Evolutionary conservation across 139 green algal genomes (phyloP).

Genomic region (Chlorella sp.): DNA sequence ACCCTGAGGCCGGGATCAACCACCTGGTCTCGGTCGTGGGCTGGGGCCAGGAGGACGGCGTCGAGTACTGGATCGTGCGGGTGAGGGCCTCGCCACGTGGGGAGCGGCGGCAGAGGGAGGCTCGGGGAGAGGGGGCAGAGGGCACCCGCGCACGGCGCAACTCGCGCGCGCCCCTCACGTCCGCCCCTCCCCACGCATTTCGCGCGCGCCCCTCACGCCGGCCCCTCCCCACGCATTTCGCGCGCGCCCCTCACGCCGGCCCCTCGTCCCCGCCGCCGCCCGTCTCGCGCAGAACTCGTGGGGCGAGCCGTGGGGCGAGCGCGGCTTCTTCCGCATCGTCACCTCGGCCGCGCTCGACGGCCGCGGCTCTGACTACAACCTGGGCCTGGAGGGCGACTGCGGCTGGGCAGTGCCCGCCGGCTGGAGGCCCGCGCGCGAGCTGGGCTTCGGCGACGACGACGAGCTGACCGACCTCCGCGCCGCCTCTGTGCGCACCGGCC

Average conservation of each 20-base stretch:
- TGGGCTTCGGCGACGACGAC: conserved; percentile 6
- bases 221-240: no score
- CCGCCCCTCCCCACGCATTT: no score
- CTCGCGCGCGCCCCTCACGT: no score
- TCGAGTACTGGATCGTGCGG: conserved; percentile 67
- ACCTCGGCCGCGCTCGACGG: conserved; percentile 60
- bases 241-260: no score
- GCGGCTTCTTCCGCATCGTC: conserved; percentile 73
- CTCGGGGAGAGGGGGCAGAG: not conserved
- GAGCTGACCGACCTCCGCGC: not conserved
- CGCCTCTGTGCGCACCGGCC: no score
- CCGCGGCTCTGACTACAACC: conserved; percentile 67
- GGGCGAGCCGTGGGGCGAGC: conserved; percentile 77
- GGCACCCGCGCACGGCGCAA: no score
- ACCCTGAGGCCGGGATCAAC: conserved; percentile 60
- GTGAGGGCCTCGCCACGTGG: not conserved
- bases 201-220: no score
- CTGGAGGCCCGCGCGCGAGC: conserved; percentile 30
- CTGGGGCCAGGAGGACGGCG: conserved; percentile 75
- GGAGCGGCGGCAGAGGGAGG: no score
- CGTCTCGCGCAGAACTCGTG: conserved; percentile 64
- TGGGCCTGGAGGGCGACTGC: conserved; percentile 76
- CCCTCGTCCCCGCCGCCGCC: no score
- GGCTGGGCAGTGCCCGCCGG: conserved; percentile 61
- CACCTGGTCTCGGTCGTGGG: conserved; percentile 88